phyloP scores from a whole-genome alignment of 768 basidiomycete species.

The Hortiboletus flavorubellus region DNA sequence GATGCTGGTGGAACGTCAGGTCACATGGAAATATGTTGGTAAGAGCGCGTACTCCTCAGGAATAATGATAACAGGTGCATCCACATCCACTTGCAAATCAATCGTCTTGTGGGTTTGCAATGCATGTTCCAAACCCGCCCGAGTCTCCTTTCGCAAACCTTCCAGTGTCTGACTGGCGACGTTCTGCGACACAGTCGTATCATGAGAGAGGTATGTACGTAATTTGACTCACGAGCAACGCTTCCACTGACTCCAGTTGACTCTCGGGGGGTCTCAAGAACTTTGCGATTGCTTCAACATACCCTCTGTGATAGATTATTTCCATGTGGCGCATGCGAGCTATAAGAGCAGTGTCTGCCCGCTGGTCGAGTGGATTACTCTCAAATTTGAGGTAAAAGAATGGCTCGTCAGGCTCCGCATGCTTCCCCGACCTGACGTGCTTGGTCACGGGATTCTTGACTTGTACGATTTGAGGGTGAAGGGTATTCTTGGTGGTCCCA shows the following conservation, averaged over 20 bases:
- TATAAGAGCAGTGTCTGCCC: constrained; percentile 87
- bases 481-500: constrained; percentile 75
- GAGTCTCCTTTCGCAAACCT: constrained; percentile 88
- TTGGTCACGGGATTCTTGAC: constrained; percentile 50
- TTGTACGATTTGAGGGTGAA: constrained; percentile 89
- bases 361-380: constrained; percentile 84
- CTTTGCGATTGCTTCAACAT: constrained; percentile 84
- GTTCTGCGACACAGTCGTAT: constrained; percentile 45
- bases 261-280: constrained; percentile 95
- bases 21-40: constrained; percentile 13
- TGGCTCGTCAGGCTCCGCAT: constrained; percentile 39
- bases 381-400: constrained; percentile 95
- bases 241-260: constrained; percentile 93
- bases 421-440: constrained; percentile 33
- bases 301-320: constrained; percentile 92
- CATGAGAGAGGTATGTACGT: background rate
- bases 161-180: constrained; percentile 93
- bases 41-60: constrained; percentile 72
- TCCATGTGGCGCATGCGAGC: constrained; percentile 94
- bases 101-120: constrained; percentile 92
- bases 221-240: constrained; percentile 63
- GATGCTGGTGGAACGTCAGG: constrained; percentile 48
- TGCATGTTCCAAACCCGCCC: constrained; percentile 91
- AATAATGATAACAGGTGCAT: constrained; percentile 94
- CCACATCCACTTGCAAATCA: constrained; percentile 94